Conservation (phyloP, 352 stramenopile genomes). For the Blastocystis sp. region DNA sequence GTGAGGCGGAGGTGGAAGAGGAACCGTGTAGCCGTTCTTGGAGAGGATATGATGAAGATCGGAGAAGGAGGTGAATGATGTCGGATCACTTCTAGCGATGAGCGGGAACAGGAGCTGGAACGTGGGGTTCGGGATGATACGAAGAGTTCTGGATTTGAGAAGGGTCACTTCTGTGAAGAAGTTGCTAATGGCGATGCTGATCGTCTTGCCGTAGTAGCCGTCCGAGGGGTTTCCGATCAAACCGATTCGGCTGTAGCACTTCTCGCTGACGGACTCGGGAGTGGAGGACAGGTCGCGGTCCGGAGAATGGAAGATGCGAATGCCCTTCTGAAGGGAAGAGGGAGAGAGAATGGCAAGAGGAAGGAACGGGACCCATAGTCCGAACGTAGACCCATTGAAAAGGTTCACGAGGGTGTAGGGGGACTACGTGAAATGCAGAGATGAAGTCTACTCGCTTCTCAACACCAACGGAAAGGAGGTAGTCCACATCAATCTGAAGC, state of each 20-base stretch:
- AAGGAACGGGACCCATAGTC: conserved; percentile 50
- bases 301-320: not conserved
- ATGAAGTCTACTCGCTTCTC: not conserved
- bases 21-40: conserved; percentile 71
- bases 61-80: conserved; percentile 70
- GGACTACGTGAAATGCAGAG: not conserved
- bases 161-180: conserved; percentile 69
- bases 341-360: conserved; percentile 1
- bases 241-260: conserved; percentile 71
- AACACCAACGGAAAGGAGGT: not conserved
- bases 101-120: not conserved
- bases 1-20: not conserved
- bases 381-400: conserved; percentile 14
- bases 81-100: conserved; percentile 70
- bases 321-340: conserved; percentile 39
- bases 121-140: conserved; percentile 72
- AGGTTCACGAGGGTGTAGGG: conserved; percentile 35
- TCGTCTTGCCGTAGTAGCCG: conserved; percentile 73
- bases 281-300: not conserved
- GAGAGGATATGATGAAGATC: conserved; percentile 69
- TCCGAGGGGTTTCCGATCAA: conserved; percentile 75
- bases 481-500: conserved; percentile 6
- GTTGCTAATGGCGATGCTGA: conserved; percentile 73
- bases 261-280: conserved; percentile 11
- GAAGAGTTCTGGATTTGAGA: conserved; percentile 18